A percentile compares a stretch with the other conserved stretches of the same genome.
phyloP scores from a whole-genome alignment of 2,329 filamentous ascomycete genomes.

The Botrytis cinerea region DNA sequence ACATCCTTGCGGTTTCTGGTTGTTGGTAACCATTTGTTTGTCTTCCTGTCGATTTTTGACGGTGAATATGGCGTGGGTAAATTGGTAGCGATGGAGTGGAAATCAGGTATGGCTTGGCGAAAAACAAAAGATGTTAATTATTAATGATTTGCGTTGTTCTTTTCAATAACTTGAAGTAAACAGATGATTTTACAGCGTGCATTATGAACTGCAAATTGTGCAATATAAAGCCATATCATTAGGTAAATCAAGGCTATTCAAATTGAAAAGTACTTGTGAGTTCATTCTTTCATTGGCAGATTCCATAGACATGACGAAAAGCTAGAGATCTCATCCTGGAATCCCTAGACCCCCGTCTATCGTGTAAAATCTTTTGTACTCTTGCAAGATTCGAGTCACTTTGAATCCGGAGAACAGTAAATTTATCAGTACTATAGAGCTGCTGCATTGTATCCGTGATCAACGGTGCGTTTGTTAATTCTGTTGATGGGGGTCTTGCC shows the following conservation, averaged over 20 bases:
- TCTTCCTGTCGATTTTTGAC: slow-evolving; percentile 16
- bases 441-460: slow-evolving; percentile 8
- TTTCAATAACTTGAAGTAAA: background rate
- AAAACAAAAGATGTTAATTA: background rate
- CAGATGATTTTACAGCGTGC: background rate
- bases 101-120: slow-evolving; percentile 8
- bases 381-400: background rate
- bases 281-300: background rate
- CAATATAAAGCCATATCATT: background rate
- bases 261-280: background rate
- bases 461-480: background rate
- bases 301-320: background rate
- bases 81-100: slow-evolving; percentile 10
- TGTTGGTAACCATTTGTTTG: slow-evolving; percentile 11
- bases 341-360: background rate
- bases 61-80: slow-evolving; percentile 7
- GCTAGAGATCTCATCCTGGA: background rate
- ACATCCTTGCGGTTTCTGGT: background rate
- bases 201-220: background rate
- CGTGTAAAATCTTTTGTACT: background rate
- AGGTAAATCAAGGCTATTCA: background rate
- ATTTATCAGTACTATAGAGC: background rate
- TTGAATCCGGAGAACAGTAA: background rate
- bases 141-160: background rate
- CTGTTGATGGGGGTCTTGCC: background rate